Conservation (phyloP, 805 yeast species). For the Candida alai region DNA sequence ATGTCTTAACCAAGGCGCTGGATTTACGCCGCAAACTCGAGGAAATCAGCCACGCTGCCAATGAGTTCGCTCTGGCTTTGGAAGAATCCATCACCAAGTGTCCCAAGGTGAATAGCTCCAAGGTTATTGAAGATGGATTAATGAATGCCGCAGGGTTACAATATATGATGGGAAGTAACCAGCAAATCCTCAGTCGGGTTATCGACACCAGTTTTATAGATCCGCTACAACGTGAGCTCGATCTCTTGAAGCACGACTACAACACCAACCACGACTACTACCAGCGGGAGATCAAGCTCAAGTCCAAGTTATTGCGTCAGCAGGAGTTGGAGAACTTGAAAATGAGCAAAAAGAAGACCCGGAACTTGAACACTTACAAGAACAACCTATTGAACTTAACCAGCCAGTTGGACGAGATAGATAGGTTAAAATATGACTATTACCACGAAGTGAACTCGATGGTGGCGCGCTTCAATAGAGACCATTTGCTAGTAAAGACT, state of each 20-base stretch:
- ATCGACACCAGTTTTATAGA: constrained; percentile 51
- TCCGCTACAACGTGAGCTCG: constrained; percentile 47
- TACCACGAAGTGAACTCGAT: constrained; percentile 60
- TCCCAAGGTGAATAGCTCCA: constrained; percentile 25
- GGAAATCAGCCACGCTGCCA: constrained; percentile 55
- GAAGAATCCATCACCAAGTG: constrained; percentile 38
- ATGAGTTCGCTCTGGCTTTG: constrained; percentile 66
- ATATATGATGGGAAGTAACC: constrained; percentile 71
- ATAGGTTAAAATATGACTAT: constrained; percentile 68
- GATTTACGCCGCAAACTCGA: constrained; percentile 45
- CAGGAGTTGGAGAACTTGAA: constrained; percentile 61
- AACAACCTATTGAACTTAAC: constrained; percentile 65
- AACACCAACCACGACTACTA: constrained; percentile 49
- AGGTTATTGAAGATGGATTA: constrained; percentile 52
- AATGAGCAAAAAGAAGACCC: constrained; percentile 53
- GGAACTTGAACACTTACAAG: constrained; percentile 67
- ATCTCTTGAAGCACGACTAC: constrained; percentile 41
- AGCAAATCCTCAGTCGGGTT: constrained; percentile 60
- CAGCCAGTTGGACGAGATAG: constrained; percentile 73
- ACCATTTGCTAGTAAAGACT: constrained; percentile 48
- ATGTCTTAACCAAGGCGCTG: constrained; percentile 44
- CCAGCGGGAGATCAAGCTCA: constrained; percentile 48
- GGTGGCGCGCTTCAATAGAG: constrained; percentile 56
- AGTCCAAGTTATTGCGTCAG: constrained; percentile 48
- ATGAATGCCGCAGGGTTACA: constrained; percentile 75